Conservation (phyloP, 129 eudicot species). For the Pulicaria dysenterica region DNA sequence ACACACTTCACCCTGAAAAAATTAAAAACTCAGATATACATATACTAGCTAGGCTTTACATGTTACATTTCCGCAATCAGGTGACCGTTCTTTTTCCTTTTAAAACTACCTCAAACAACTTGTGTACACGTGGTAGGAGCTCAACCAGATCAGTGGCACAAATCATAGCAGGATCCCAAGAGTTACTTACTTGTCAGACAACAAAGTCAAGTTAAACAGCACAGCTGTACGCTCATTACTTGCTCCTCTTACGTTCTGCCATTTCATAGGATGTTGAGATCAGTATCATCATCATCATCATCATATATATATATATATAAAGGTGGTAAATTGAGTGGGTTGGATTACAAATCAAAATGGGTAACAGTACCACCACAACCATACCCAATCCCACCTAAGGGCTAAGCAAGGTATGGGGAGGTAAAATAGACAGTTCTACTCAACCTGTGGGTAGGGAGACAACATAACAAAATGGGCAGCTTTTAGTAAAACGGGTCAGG, state of each 20-base stretch:
- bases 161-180: slow-evolving; percentile 4
- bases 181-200: slow-evolving; percentile 6
- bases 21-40: background rate
- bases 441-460: too few species aligned
- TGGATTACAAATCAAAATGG: background rate
- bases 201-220: slow-evolving; percentile 24
- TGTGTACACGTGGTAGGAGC: background rate
- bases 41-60: background rate
- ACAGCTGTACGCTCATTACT: slow-evolving; percentile 9
- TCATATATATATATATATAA: too few species aligned
- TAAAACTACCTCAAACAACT: background rate
- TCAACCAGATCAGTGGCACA: background rate
- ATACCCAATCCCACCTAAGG: too few species aligned
- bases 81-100: background rate
- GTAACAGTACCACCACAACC: too few species aligned
- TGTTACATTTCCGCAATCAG: slow-evolving; percentile 18
- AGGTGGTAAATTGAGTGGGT: background rate
- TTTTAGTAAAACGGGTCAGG: too few species aligned
- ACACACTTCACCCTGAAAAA: background rate
- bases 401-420: too few species aligned
- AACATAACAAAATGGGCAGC: too few species aligned
- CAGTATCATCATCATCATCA: too few species aligned
- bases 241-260: slow-evolving; percentile 18
- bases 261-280: background rate
- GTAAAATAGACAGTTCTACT: too few species aligned